A percentile compares a stretch with the other conserved stretches of the same genome.
Evolutionary conservation across 1,284 basidiomycete genomes (phyloP).

Genomic region (Apiotrichum mycotoxinovorans): DNA sequence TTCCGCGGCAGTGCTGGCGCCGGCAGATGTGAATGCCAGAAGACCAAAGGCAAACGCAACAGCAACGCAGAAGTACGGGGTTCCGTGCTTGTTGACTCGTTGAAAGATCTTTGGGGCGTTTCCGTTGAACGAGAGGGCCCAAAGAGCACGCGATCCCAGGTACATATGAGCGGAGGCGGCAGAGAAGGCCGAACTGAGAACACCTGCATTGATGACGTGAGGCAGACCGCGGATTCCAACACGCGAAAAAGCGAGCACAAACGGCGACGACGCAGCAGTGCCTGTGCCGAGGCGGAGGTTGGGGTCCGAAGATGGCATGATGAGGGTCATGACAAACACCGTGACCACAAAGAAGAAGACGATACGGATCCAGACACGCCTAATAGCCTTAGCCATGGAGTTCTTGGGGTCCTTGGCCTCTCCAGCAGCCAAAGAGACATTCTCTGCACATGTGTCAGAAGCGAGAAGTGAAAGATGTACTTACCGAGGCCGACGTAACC

Average conservation of each 20-base stretch:
- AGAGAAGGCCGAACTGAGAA: constrained; percentile 55
- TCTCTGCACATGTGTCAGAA: constrained; percentile 4
- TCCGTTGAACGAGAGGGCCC: constrained; percentile 34
- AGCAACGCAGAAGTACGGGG: constrained; percentile 48
- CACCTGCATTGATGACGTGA: constrained; percentile 63
- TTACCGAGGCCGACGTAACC: constrained; percentile 38
- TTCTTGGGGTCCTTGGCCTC: constrained; percentile 61
- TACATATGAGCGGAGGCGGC: constrained; percentile 56
- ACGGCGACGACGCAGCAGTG: constrained; percentile 70
- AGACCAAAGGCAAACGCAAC: constrained; percentile 63
- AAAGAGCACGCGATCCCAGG: constrained; percentile 32
- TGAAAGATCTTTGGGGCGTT: constrained; percentile 33
- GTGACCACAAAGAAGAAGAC: constrained; percentile 64
- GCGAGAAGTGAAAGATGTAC: too few relatives aligned
- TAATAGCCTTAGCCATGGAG: constrained; percentile 71
- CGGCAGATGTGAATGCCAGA: constrained; percentile 60
- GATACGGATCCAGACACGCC: constrained; percentile 71
- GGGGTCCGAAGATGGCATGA: constrained; percentile 66
- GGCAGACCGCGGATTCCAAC: constrained; percentile 73
- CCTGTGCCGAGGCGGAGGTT: constrained; percentile 57
- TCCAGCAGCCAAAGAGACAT: constrained; percentile 35
- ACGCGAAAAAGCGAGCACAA: constrained; percentile 65
- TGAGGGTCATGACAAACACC: constrained; percentile 64
- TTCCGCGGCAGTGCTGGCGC: constrained; percentile 56
- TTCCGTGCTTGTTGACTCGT: constrained; percentile 28